A percentile compares a stretch with the other conserved stretches of the same genome.
phyloP scores from a whole-genome alignment of 2,329 filamentous ascomycete species.

The Talaromyces islandicus region DNA sequence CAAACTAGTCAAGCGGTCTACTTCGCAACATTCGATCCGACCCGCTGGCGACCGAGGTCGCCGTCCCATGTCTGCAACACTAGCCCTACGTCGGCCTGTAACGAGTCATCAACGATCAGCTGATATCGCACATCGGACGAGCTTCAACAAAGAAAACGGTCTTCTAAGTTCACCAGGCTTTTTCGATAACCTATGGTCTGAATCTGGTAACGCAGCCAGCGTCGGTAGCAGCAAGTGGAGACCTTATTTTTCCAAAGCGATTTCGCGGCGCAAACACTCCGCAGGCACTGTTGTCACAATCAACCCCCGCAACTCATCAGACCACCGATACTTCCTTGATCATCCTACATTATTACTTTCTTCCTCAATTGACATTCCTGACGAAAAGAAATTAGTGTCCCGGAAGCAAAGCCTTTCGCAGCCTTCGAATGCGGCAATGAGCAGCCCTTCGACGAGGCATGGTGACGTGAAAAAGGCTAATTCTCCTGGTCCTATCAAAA shows the following conservation, averaged over 20 bases:
- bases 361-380: slow-evolving; percentile 25
- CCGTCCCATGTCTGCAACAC: slow-evolving; percentile 34
- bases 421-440: slow-evolving; percentile 16
- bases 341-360: slow-evolving; percentile 47
- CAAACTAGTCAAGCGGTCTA: slow-evolving; percentile 58
- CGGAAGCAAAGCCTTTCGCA: slow-evolving; percentile 1
- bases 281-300: slow-evolving; percentile 33
- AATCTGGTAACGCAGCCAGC: neutral
- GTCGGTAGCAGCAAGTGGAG: slow-evolving; percentile 24
- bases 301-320: slow-evolving; percentile 27
- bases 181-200: slow-evolving; percentile 2
- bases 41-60: slow-evolving; percentile 26
- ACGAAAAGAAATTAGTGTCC: neutral
- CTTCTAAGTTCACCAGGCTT: neutral
- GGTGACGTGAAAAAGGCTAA: neutral
- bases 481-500: neutral
- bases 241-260: slow-evolving; percentile 29
- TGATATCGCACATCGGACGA: slow-evolving; percentile 36
- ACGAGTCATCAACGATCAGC: slow-evolving; percentile 59
- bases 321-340: slow-evolving; percentile 30
- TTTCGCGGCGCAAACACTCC: slow-evolving; percentile 16
- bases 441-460: slow-evolving; percentile 20
- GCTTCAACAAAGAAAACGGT: slow-evolving; percentile 1
- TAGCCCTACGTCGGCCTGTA: slow-evolving; percentile 52
- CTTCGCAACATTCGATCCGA: slow-evolving; percentile 46